Conservation (phyloP, 371 early-diverging fungal genomes). For the Mortierella polycephala region DNA sequence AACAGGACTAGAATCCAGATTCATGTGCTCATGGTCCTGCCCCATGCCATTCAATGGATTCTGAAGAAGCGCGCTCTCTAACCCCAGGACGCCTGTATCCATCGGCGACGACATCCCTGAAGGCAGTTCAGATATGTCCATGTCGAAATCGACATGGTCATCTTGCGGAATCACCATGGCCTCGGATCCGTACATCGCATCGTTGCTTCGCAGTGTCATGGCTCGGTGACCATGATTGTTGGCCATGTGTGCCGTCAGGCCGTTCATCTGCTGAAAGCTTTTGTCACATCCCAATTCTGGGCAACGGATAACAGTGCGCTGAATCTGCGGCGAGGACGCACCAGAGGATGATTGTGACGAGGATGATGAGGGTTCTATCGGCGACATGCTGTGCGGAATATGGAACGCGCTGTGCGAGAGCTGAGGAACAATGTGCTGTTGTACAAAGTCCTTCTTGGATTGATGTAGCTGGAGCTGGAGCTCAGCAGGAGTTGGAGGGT, state of each 20-base stretch:
- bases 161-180: conserved; percentile 25
- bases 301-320: conserved; percentile 26
- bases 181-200: conserved; percentile 18
- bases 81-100: conserved; percentile 21
- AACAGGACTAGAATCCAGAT: conserved; percentile 11
- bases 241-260: conserved; percentile 35
- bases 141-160: conserved; percentile 24
- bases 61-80: conserved; percentile 24
- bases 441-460: conserved; percentile 15
- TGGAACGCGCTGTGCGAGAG: conserved; percentile 25
- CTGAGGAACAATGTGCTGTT: conserved; percentile 7
- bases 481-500: conserved; percentile 44
- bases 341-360: conserved; percentile 41
- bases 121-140: conserved; percentile 20
- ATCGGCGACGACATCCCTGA: conserved; percentile 34
- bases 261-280: conserved; percentile 21
- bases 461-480: conserved; percentile 43
- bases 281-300: conserved; percentile 37
- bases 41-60: conserved; percentile 7
- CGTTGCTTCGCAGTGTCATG: conserved; percentile 27
- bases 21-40: conserved; percentile 10
- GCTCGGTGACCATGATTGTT: conserved; percentile 34
- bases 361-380: conserved; percentile 23
- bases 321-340: conserved; percentile 36
- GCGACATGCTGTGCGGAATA: conserved; percentile 18